These are phyloP conservation scores for Basidioascus undulatus DNA, from an alignment of 768 basidiomycete species.

Conservation along the genomic window DNA sequence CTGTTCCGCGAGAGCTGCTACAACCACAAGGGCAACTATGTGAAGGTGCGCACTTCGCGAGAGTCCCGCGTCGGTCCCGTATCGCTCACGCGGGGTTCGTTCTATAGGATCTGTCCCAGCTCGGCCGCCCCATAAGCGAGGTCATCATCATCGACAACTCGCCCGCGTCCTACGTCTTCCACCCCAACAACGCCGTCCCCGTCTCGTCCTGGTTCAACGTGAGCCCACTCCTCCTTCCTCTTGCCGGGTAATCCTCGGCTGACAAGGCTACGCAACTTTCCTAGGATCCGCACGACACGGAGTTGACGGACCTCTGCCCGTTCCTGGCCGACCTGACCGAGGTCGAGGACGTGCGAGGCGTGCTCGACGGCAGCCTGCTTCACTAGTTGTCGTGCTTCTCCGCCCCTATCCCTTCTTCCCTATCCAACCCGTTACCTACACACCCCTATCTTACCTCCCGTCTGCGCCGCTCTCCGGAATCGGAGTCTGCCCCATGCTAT, in stretches of 20 bases:
- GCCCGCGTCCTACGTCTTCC: constrained; percentile 96
- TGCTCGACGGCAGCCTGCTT: constrained; percentile 54
- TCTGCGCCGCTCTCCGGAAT: no score
- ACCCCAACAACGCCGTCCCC: constrained; percentile 95
- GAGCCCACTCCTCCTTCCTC: no score
- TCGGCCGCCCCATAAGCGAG: constrained; percentile 78
- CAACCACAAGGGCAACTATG: constrained; percentile 96
- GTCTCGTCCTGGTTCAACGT: constrained; percentile 99
- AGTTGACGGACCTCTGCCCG: constrained; percentile 58
- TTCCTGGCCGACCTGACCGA: constrained; percentile 70
- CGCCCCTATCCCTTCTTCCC: no score
- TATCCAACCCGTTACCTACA: no score
- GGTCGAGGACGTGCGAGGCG: constrained; percentile 75
- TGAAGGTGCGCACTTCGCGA: constrained; percentile 39
- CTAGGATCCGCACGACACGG: constrained; percentile 12
- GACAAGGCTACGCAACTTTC: no score
- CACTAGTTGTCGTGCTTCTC: no score
- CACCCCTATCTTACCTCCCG: no score
- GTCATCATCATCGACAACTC: constrained; percentile 98
- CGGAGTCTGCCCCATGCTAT: no score
- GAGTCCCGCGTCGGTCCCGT: not conserved
- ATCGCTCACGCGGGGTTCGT: not conserved
- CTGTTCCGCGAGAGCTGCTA: constrained; percentile 96
- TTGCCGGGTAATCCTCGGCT: no score
- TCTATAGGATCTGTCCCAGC: constrained; percentile 72